phyloP scores from a whole-genome alignment of 768 basidiomycete species.

The Lactarius trivialis region DNA sequence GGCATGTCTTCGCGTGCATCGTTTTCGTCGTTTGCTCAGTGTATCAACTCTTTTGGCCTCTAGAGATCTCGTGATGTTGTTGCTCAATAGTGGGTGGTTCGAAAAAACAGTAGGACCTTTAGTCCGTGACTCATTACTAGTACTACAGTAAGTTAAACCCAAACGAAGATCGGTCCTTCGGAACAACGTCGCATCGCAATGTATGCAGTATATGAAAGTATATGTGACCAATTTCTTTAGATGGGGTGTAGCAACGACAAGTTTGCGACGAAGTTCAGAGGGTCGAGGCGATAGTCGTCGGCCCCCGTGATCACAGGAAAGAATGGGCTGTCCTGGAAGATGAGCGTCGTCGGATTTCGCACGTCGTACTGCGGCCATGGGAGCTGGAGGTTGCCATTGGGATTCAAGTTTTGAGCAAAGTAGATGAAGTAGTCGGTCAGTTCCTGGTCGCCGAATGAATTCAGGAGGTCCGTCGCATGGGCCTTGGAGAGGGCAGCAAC shows the following conservation, averaged over 20 bases:
- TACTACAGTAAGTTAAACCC: neutral
- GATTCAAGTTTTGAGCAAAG: slow-evolving; percentile 10
- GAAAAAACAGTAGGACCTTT: too few relatives aligned
- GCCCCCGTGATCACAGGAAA: neutral
- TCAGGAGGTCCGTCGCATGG: slow-evolving; percentile 8
- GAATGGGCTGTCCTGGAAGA: slow-evolving; percentile 9
- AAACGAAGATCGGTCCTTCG: neutral
- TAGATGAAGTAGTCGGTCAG: slow-evolving; percentile 10
- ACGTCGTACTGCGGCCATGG: slow-evolving; percentile 9
- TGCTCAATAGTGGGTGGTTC: neutral
- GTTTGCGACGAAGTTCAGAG: slow-evolving; percentile 10
- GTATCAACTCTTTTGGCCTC: neutral
- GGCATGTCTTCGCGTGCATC: too few relatives aligned
- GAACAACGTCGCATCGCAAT: neutral
- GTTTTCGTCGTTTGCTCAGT: neutral
- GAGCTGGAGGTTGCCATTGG: neutral
- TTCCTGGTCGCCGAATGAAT: slow-evolving; percentile 1
- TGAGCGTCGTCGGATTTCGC: neutral
- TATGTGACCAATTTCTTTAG: neutral
- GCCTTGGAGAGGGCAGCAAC: neutral
- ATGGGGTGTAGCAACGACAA: slow-evolving; percentile 16
- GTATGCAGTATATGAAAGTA: neutral
- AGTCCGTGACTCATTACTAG: neutral
- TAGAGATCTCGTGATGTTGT: too few relatives aligned
- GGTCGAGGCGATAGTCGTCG: slow-evolving; percentile 9